Evolutionary conservation across 371 early-diverging fungal species (phyloP), one percentile per base, ranked within the genome.

Genomic region (Basidiobolus meristosporus): DNA sequence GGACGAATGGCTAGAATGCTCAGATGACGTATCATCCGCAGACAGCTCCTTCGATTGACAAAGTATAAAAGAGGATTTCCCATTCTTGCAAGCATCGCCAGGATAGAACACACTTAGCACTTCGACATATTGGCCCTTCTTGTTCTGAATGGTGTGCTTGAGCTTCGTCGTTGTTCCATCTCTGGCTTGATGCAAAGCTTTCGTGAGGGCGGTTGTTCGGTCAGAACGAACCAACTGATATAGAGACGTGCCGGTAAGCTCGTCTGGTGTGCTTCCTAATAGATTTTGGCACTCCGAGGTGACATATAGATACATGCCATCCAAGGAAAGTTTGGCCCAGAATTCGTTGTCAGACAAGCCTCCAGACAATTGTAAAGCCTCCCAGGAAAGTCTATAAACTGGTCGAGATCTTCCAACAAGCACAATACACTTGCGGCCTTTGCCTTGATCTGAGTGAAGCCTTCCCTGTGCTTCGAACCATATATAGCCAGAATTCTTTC

Each of bases 381-480:
- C 44, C 17, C 52, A 54, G 10, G 52, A 39, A 21, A 63, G 36
- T 21, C 52, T 40, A 37, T 55, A 56, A 40, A 67, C 58, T 2
- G 54, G 51, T 12, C 61, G 54, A 36, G 62, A 62, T 12, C 74
- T 53, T 12, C 69, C 73, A n/a, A 65, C 53, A 41, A 77, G 44
- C 34, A 77, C 58, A n/a, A 72, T 56, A 48, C 70, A 73, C 42
- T 71, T 69, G 17, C 69, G 60, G 16, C 74, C 65, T 42, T 70
- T 74, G 44, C 59, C 53, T 44, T 55, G 63, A 39, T 66, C 66
- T 28, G 63, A 54, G 40, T 68, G 56, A 32, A 64, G 56, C 14
- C 60, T 63, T 18, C 78, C 76, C 39, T 53, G 56, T 14, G 70
- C 61, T 40, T 75, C 78, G 47, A 75, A 41, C 62, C 74, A 77